A percentile compares a stretch with the other conserved stretches of the same genome.
These are phyloP conservation scores for Pythium aquatile DNA, from an alignment of 352 stramenopile genomes.

Conservation along the genomic window DNA sequence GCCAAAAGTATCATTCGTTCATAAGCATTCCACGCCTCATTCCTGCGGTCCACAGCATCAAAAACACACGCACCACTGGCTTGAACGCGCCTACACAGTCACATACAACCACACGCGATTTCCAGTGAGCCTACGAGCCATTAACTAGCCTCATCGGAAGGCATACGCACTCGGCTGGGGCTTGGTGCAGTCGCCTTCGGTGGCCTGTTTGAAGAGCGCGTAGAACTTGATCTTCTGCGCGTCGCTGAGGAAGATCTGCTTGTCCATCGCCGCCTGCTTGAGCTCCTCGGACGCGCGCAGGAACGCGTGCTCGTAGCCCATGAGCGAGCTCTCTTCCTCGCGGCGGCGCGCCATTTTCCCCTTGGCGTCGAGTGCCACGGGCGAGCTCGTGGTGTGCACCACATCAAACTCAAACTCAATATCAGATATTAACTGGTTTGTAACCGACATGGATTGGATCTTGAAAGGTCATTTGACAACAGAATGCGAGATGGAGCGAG, in stretches of 20 bases:
- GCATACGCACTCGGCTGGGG: constrained; percentile 40
- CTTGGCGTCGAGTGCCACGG: too few relatives aligned
- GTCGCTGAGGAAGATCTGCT: constrained; percentile 44
- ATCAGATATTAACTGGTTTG: background rate
- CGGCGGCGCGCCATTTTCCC: constrained; percentile 21
- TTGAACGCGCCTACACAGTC: constrained; percentile 10
- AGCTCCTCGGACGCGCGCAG: constrained; percentile 47
- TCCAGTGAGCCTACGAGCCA: too few relatives aligned
- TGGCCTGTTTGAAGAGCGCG: constrained; percentile 79
- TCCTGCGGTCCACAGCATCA: background rate
- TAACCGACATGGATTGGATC: constrained; percentile 5
- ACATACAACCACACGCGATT: background rate
- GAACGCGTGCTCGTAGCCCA: constrained; percentile 46
- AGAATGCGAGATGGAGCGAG: constrained; percentile 13
- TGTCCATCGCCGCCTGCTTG: constrained; percentile 26
- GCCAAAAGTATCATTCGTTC: background rate
- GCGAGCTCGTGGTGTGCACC: background rate
- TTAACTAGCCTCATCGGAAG: too few relatives aligned
- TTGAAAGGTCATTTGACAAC: constrained; percentile 12
- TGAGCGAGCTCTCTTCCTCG: constrained; percentile 48
- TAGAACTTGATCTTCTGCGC: constrained; percentile 79
- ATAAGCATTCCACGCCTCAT: background rate
- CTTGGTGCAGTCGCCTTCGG: constrained; percentile 54
- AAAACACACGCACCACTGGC: background rate
- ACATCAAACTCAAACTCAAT: constrained; percentile 8